Conservation (phyloP, 2,329 filamentous ascomycete genomes). For the Taxawa tesnikishii region DNA sequence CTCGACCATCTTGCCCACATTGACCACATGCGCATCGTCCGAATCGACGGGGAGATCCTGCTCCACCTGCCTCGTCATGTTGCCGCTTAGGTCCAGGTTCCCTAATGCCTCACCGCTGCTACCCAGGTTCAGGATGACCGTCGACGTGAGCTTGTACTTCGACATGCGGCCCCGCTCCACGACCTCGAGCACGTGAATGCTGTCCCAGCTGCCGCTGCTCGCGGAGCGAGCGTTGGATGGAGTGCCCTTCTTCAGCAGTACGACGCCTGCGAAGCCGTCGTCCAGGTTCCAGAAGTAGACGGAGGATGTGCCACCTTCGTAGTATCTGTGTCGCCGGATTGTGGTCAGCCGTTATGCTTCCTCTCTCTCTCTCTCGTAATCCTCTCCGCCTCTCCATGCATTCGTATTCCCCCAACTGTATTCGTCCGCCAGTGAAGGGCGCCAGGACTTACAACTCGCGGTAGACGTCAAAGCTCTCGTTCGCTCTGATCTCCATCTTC, state of each 20-base stretch:
- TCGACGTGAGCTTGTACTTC: slow-evolving; percentile 96
- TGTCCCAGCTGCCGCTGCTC: slow-evolving; percentile 83
- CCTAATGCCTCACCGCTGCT: slow-evolving; percentile 57
- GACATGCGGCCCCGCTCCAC: slow-evolving; percentile 66
- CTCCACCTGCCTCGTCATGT: slow-evolving; percentile 96
- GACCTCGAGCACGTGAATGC: slow-evolving; percentile 96
- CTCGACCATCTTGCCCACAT: slow-evolving; percentile 87
- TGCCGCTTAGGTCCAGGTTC: slow-evolving; percentile 83
- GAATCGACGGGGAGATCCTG: slow-evolving; percentile 63
- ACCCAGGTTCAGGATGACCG: slow-evolving; percentile 82
- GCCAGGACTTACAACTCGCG: slow-evolving; percentile 62
- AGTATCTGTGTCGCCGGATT: slow-evolving; percentile 47
- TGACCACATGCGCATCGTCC: slow-evolving; percentile 61
- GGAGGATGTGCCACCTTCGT: slow-evolving; percentile 88
- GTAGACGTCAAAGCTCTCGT: slow-evolving; percentile 95
- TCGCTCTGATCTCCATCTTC: slow-evolving; percentile 86
- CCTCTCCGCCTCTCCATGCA: neutral
- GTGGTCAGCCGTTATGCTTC: too few relatives aligned
- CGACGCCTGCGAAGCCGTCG: slow-evolving; percentile 92
- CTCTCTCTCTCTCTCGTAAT: too few relatives aligned
- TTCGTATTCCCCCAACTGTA: neutral
- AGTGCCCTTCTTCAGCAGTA: slow-evolving; percentile 73
- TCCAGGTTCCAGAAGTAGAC: slow-evolving; percentile 99
- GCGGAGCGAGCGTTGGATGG: slow-evolving; percentile 11
- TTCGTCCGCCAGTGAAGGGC: too few relatives aligned